Evolutionary conservation across 2,329 filamentous ascomycete species (phyloP), one percentile per base, ranked within the genome.

Genomic region (Trichoderma atrobrunneum): DNA sequence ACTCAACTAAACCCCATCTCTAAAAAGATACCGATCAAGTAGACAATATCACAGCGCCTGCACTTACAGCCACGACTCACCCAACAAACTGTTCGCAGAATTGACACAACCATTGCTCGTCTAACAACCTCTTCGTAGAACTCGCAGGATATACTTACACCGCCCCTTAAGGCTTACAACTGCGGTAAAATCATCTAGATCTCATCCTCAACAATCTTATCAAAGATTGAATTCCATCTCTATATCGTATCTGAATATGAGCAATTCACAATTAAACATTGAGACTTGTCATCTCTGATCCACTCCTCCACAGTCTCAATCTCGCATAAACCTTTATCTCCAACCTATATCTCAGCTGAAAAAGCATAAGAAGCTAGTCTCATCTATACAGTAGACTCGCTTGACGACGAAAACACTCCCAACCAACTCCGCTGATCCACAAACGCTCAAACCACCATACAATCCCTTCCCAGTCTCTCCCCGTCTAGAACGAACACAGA

Each of bases 371-470:
- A 34, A 60, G 28, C 18, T 60, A 60, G 18, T n/a, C 28, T 60
- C n/a, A 60, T 60, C 30, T 34, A 34, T 60, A 36, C 34, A 7
- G 34, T 36, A 16, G 57, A 60, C 57, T 21, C 32, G 57, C 39
- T 60, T 11, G 30, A 24, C 30, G 32, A 60, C n/a, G n/a, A 34
- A 11, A 60, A 60, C 28, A 30, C 30, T 21, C 32, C 30, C 30
- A 60, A 34, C 57, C 57, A 60, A 48, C 36, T 48, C 26, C 24
- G 18, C 36, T 30, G 14, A 26, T 63, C 36, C 36, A 11, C 32
- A 14, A 39, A 30, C 64, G 64, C 64, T 67, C 21, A 67, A 57
- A 67, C 64, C 64, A 67, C 51, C 32, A 39, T 67, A 57, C 51
- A 67, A 5, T 30, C 64, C 32, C 32, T 59, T 21, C 48, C 24